These are phyloP conservation scores for Boletus rubropictus DNA, from an alignment of 768 basidiomycete genomes.

Conservation along the genomic window DNA sequence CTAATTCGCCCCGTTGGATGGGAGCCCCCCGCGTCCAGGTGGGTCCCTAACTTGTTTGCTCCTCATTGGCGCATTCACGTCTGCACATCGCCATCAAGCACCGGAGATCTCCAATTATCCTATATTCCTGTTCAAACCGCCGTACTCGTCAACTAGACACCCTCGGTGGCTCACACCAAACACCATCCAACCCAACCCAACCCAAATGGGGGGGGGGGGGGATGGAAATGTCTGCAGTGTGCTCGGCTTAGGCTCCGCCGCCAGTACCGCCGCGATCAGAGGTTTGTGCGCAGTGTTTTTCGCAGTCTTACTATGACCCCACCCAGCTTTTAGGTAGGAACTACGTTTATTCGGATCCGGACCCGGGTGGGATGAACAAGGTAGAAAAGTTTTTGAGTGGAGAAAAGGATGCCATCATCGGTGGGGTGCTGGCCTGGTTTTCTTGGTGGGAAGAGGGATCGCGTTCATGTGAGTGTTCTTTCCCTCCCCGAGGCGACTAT, in stretches of 20 bases:
- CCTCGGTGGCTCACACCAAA: constrained; percentile 55
- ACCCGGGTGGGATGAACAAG: constrained; percentile 43
- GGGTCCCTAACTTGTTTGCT: background rate
- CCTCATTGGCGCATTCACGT: constrained; percentile 5
- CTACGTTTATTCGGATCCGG: constrained; percentile 47
- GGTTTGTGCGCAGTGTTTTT: constrained; percentile 55
- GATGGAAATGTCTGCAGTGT: constrained; percentile 54
- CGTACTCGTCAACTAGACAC: constrained; percentile 60
- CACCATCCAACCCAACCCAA: constrained; percentile 47
- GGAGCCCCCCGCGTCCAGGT: constrained; percentile 66
- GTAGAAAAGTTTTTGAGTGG: constrained; percentile 38
- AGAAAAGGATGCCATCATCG: constrained; percentile 45
- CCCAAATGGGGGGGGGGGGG: constrained; percentile 46
- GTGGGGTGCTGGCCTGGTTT: constrained; percentile 40
- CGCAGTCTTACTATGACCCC: constrained; percentile 55
- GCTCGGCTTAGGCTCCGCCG: constrained; percentile 42
- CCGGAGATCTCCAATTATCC: constrained; percentile 52
- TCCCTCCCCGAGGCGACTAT: background rate
- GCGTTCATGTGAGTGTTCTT: constrained; percentile 30
- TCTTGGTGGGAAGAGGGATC: constrained; percentile 35
- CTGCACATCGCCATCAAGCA: constrained; percentile 30
- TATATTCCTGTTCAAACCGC: constrained; percentile 52
- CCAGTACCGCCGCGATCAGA: constrained; percentile 34
- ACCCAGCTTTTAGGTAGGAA: constrained; percentile 43
- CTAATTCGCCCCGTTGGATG: constrained; percentile 67